A percentile compares a stretch with the other conserved stretches of the same genome.
phyloP scores from a whole-genome alignment of 2,329 filamentous ascomycete genomes.

The Teratosphaeria zuluensis region DNA sequence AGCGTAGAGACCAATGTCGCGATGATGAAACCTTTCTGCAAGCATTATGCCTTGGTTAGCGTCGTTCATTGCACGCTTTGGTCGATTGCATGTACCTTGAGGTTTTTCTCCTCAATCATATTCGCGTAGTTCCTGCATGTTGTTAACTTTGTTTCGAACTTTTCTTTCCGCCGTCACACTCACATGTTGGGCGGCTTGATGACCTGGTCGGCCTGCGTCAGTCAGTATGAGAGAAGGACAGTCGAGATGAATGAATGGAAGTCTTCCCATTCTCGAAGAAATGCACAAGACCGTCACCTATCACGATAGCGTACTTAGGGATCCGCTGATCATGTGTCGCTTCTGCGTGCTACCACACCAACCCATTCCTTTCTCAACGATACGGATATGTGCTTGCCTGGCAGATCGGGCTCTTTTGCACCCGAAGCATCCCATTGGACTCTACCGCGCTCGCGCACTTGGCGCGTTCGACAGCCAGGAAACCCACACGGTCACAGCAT shows the following conservation, averaged over 20 bases:
- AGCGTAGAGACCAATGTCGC: conserved; percentile 36
- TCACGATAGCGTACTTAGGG: not conserved
- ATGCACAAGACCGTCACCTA: not conserved
- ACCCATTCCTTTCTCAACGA: not conserved
- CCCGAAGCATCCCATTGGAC: not conserved
- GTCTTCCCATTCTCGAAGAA: not conserved
- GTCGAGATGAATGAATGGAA: not conserved
- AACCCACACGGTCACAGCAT: not conserved
- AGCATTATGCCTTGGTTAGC: not conserved
- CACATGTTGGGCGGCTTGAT: not conserved
- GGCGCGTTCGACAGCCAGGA: not conserved
- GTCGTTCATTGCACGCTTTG: not conserved
- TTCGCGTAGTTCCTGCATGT: conserved; percentile 1
- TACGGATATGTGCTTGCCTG: not conserved
- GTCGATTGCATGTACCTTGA: not conserved
- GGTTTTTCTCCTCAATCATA: conserved; percentile 4
- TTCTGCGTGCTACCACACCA: not conserved
- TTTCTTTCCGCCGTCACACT: not conserved
- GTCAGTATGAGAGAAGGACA: not conserved
- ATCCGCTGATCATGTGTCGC: not conserved
- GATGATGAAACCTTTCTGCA: conserved; percentile 31
- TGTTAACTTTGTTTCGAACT: not conserved
- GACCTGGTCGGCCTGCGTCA: not conserved
- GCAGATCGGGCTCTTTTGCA: not conserved
- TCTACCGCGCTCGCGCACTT: not conserved